A percentile compares a stretch with the other conserved stretches of the same genome.
These are phyloP conservation scores for Tylopilus subfusipes DNA, from an alignment of 768 basidiomycete genomes.

Conservation along the genomic window DNA sequence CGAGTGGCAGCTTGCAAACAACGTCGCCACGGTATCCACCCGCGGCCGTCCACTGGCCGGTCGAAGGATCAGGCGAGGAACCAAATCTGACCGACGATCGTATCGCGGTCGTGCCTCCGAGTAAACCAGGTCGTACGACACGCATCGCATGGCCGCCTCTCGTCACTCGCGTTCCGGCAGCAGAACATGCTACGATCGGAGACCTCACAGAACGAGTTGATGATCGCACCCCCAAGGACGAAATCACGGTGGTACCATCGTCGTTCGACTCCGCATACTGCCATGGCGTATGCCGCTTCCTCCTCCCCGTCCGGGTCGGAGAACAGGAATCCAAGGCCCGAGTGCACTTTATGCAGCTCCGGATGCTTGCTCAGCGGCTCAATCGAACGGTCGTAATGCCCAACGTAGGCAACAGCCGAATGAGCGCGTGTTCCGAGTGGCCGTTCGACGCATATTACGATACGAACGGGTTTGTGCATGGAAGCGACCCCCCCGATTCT, in stretches of 20 bases:
- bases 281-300: conserved; percentile 38
- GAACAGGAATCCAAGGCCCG: conserved; percentile 62
- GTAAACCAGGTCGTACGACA: neutral
- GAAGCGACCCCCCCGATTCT: neutral
- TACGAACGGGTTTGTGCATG: conserved; percentile 16
- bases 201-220: neutral
- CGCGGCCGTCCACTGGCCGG: neutral
- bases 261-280: conserved; percentile 25
- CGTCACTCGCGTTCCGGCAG: conserved; percentile 36
- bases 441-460: conserved; percentile 52
- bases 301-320: conserved; percentile 46
- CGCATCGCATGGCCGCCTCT: conserved; percentile 30
- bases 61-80: neutral
- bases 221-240: neutral
- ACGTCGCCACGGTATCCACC: neutral
- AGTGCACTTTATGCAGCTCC: conserved; percentile 51
- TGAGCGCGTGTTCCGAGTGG: conserved; percentile 50
- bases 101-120: neutral
- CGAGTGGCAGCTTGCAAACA: neutral
- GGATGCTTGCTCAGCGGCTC: conserved; percentile 44
- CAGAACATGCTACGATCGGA: neutral
- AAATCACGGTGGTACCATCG: neutral
- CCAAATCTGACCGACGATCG: neutral
- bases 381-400: conserved; percentile 60
- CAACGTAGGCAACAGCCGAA: conserved; percentile 53